Percentiles rank a stretch among this genome's conserved stretches.
These are phyloP conservation scores for Postia placenta DNA, from an alignment of 768 basidiomycete species.

Conservation along the genomic window DNA sequence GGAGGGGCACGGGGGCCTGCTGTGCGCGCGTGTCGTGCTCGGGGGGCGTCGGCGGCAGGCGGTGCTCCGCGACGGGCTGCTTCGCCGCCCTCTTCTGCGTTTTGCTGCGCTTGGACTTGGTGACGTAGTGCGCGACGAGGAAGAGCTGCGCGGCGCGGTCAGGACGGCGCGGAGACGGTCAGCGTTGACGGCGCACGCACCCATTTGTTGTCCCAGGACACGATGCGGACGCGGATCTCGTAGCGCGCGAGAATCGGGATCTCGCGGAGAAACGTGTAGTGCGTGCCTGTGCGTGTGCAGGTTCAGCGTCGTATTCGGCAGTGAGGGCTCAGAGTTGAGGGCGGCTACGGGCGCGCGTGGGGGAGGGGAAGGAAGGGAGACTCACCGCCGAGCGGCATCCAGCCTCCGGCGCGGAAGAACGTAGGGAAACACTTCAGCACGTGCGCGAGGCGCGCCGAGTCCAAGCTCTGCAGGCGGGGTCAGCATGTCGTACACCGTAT, in stretches of 20 bases:
- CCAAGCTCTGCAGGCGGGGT: slow-evolving; percentile 25
- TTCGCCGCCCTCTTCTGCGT: neutral
- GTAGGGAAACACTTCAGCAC: slow-evolving; percentile 47
- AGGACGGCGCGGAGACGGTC: no score
- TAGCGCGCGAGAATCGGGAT: slow-evolving; percentile 58
- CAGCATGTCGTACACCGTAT: no score
- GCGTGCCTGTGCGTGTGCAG: slow-evolving; percentile 59
- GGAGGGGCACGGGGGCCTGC: slow-evolving; percentile 18
- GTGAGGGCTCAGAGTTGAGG: no score
- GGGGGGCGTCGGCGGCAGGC: neutral
- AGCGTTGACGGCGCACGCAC: slow-evolving; percentile 29
- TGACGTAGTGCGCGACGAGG: slow-evolving; percentile 56
- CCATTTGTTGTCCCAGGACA: slow-evolving; percentile 77
- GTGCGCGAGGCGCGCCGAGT: slow-evolving; percentile 37
- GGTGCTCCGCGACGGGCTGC: neutral
- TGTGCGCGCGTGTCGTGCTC: neutral
- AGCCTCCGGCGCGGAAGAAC: slow-evolving; percentile 53
- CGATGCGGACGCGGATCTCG: slow-evolving; percentile 53
- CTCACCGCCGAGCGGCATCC: slow-evolving; percentile 48
- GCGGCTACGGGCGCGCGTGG: neutral
- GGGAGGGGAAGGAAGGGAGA: neutral
- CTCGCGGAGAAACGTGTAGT: slow-evolving; percentile 65
- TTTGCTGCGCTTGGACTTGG: slow-evolving; percentile 20
- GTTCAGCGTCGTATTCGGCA: neutral
- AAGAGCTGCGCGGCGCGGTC: no score